Conservation (phyloP, 306 rosid species). For the Casuarina cunninghamiana region DNA sequence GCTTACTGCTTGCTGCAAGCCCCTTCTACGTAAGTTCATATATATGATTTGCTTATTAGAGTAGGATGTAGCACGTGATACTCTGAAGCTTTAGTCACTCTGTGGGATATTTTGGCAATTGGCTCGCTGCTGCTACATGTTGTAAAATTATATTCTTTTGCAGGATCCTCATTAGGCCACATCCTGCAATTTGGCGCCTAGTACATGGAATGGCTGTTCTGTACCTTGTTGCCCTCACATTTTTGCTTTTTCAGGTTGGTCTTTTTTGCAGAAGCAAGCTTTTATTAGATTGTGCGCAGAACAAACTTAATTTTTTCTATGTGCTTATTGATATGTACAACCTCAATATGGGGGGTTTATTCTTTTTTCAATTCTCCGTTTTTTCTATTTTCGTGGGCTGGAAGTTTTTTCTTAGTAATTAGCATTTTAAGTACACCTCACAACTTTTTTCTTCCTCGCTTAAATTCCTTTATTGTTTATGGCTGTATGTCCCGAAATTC, state of each 20-base stretch:
- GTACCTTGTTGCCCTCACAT: constrained; percentile 90
- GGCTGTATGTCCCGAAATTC: constrained; percentile 16
- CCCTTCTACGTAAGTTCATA: constrained; percentile 87
- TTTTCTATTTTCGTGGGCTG: neutral
- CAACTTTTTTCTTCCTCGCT: neutral
- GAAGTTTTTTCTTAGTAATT: neutral
- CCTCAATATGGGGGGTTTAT: neutral
- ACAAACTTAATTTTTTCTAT: neutral
- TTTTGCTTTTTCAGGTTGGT: constrained; percentile 96
- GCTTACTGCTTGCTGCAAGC: constrained; percentile 99
- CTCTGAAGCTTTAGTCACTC: neutral
- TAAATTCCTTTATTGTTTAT: neutral
- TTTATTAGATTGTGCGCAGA: neutral
- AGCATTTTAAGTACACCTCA: neutral
- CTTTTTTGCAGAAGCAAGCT: neutral
- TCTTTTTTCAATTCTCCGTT: neutral
- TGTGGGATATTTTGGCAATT: constrained; percentile 6
- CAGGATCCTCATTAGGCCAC: constrained; percentile 98
- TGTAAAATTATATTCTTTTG: constrained; percentile 23
- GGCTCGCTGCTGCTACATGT: constrained; percentile 15
- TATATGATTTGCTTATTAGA: constrained; percentile 3
- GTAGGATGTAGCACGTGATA: neutral
- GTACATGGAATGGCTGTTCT: constrained; percentile 99
- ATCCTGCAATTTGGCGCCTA: constrained; percentile 99
- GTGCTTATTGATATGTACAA: neutral